Conservation (phyloP, 257 asterid genomes). For the Solanum chilense region DNA sequence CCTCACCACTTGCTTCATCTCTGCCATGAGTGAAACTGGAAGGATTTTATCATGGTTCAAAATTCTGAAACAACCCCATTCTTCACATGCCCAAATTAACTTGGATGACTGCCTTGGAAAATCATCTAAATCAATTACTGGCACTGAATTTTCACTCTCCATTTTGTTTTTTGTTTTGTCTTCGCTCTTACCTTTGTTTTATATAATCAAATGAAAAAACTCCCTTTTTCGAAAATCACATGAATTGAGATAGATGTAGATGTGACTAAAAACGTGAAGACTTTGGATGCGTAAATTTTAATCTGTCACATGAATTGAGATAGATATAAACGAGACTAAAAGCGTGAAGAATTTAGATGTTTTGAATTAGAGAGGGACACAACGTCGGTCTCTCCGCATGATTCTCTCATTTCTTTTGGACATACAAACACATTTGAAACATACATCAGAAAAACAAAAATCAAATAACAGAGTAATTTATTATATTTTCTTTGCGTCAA, state of each 20-base stretch:
- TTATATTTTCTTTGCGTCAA: neutral
- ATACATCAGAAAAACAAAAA: neutral
- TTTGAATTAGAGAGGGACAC: neutral
- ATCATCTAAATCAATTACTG: conserved; percentile 34
- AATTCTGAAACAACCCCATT: conserved; percentile 34
- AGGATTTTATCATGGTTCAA: conserved; percentile 10
- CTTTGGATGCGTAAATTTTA: too few species aligned
- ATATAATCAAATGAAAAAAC: neutral
- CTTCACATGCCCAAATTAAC: conserved; percentile 24
- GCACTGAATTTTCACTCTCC: conserved; percentile 1
- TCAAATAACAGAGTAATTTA: neutral
- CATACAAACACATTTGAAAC: neutral
- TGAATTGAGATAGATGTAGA: too few species aligned
- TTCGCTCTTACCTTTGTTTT: neutral
- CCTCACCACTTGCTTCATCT: conserved; percentile 37
- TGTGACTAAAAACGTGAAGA: too few species aligned
- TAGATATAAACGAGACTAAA: too few species aligned
- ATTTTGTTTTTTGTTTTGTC: neutral
- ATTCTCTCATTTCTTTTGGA: neutral
- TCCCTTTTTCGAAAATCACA: neutral
- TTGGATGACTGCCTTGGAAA: conserved; percentile 11
- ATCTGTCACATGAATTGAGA: too few species aligned
- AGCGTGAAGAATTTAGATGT: too few species aligned
- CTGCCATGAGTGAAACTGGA: conserved; percentile 31
- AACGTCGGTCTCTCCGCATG: neutral